Base-by-base conservation (phyloP, 768 basidiomycete genomes). In the Kwoniella dejecticola region DNA sequence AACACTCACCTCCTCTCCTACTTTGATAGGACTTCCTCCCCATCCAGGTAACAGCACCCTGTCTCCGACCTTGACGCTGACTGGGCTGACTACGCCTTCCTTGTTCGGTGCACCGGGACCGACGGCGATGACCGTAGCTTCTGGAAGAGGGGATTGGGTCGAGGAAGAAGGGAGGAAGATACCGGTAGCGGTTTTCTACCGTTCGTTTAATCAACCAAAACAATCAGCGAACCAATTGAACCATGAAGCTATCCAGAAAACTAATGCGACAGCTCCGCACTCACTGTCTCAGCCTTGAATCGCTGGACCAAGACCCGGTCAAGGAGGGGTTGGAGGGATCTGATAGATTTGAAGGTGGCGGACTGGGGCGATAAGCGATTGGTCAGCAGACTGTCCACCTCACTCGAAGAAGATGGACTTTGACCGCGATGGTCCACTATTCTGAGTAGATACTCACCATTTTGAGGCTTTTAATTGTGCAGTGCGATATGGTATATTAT, bases 271-370 rank as follows among this genome's bases (percentile, higher is more conserved):
- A 15, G 23, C 5, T 19, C 12, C 7, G 12, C 4, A 82, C 89
- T 63, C 74, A 97, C 94, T 7, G 91, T 90, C 69, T 95, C 93
- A 30, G 91, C 83, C 83, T 97, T 98, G 87, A 95, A 95, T 59
- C 94, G 86, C 82, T 97, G 95, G 63, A 98, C 93, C 68, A 98
- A 84, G 66, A 98, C 90, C 67, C 95, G 90, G 87, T 98, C 95
- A 57, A 98, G 83, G 52, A 98, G 86, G 63, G 95, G 95, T 66
- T 90, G 81, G 69, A 98, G 79, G 60, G 93, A 83, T 82, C 85
- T 90, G 85, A 97, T 97, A 68, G 87, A 88, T 82, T 91, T 96
- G 88, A 98, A 92, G 24, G 93, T 95, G 68, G 91, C 89, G 57
- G 76, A 66, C 76, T 75, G 52, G 30, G 30, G 6, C 26, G 21